Conservation (phyloP, 2,329 filamentous ascomycete genomes). For the Chaetomium olivaceum region DNA sequence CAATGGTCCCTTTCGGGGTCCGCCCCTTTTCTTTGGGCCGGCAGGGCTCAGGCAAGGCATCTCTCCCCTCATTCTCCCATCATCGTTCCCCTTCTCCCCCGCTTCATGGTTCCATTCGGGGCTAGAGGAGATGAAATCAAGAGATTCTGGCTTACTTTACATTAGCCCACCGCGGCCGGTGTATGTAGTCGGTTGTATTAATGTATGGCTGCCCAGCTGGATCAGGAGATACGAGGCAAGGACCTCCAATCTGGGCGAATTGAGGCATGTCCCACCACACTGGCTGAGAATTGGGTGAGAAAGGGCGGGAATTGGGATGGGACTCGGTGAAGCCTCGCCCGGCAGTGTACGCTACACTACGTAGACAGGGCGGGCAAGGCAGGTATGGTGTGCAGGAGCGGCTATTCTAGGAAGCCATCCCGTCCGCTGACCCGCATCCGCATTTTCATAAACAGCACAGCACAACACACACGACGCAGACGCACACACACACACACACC, state of each 20-base stretch:
- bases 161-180: neutral
- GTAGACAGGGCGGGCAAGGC: neutral
- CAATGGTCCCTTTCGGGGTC: neutral
- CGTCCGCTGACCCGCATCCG: neutral
- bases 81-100: neutral
- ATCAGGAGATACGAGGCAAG: neutral
- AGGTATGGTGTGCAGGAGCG: constrained; percentile 7
- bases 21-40: too few relatives aligned
- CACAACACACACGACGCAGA: neutral
- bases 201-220: constrained; percentile 15
- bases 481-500: neutral
- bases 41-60: too few relatives aligned
- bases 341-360: too few relatives aligned
- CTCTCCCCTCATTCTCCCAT: neutral
- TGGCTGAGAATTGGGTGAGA: too few relatives aligned
- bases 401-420: constrained; percentile 4
- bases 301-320: too few relatives aligned
- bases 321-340: constrained; percentile 7
- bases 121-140: neutral
- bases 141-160: neutral
- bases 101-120: neutral
- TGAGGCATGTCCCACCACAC: constrained; percentile 16
- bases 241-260: neutral
- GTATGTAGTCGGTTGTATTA: neutral
- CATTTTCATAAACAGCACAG: neutral